Evolutionary conservation across 148 eudicot genomes (phyloP).

Genomic region (Salicornia ramosissima): DNA sequence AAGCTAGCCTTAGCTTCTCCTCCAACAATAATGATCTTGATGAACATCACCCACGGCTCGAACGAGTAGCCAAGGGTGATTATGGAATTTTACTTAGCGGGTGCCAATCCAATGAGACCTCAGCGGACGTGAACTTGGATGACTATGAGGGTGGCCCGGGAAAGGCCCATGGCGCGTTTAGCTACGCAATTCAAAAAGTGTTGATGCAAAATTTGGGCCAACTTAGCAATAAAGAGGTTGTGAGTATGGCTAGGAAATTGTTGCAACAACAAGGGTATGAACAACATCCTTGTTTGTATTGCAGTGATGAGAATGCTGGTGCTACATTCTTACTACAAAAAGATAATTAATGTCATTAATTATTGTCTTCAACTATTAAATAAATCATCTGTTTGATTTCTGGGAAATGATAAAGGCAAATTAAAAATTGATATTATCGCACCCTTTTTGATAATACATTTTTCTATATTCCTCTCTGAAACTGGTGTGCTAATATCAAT

Average conservation of each 20-base stretch:
- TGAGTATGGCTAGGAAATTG: conserved; percentile 40
- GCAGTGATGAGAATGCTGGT: conserved; percentile 55
- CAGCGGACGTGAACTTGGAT: conserved; percentile 38
- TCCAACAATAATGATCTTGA: not conserved
- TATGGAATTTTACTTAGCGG: conserved; percentile 60
- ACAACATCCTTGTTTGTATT: conserved; percentile 63
- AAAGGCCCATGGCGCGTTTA: conserved; percentile 55
- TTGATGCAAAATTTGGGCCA: conserved; percentile 29
- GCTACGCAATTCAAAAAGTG: conserved; percentile 43
- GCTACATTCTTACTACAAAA: conserved; percentile 39
- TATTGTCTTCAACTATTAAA: no score
- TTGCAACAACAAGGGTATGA: conserved; percentile 24
- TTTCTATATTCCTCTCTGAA: no score
- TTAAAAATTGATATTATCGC: no score
- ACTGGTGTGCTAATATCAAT: no score
- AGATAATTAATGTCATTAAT: not conserved
- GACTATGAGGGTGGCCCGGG: conserved; percentile 24
- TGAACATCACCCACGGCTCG: not conserved
- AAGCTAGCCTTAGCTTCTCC: conserved; percentile 45
- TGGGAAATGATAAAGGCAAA: no score
- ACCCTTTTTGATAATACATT: no score
- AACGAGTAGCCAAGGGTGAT: conserved; percentile 25
- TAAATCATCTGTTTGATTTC: no score
- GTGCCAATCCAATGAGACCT: conserved; percentile 52
- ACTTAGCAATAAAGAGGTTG: conserved; percentile 44